Conservation (phyloP, 768 basidiomycete genomes). For the Auricularia auricula-judae region DNA sequence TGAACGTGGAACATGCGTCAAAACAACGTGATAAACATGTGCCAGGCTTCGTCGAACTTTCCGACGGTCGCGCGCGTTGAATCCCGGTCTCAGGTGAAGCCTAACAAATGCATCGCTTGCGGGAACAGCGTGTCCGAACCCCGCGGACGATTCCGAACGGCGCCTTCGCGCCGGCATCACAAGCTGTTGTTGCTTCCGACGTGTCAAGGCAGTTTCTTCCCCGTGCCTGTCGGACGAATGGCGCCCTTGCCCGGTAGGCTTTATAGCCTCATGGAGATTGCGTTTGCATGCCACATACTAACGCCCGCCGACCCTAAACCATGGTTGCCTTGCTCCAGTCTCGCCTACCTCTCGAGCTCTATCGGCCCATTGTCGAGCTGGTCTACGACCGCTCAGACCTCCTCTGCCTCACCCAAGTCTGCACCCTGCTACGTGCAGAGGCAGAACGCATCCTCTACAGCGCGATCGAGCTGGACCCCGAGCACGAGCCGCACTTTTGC, state of each 20-base stretch:
- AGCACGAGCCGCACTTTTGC: neutral
- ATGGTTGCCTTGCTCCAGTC: neutral
- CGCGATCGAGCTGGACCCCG: neutral
- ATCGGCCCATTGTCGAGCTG: neutral
- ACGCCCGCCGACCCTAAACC: neutral
- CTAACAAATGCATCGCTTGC: neutral
- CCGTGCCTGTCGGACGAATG: neutral
- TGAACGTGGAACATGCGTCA: too few relatives aligned
- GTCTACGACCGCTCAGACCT: neutral
- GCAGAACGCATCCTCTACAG: neutral
- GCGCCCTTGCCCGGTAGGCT: neutral
- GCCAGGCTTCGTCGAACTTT: too few relatives aligned
- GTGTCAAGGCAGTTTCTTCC: neutral
- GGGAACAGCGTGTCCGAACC: neutral
- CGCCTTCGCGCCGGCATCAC: neutral
- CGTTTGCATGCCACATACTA: neutral
- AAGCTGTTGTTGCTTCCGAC: neutral
- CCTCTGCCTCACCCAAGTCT: neutral
- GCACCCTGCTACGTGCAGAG: neutral
- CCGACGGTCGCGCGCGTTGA: too few relatives aligned
- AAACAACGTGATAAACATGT: too few relatives aligned
- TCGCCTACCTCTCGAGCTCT: neutral
- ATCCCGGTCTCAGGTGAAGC: too few relatives aligned
- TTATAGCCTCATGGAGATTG: neutral
- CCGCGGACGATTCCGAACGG: neutral